phyloP scores from a whole-genome alignment of 306 rosid species.

The Corylus heterophylla region DNA sequence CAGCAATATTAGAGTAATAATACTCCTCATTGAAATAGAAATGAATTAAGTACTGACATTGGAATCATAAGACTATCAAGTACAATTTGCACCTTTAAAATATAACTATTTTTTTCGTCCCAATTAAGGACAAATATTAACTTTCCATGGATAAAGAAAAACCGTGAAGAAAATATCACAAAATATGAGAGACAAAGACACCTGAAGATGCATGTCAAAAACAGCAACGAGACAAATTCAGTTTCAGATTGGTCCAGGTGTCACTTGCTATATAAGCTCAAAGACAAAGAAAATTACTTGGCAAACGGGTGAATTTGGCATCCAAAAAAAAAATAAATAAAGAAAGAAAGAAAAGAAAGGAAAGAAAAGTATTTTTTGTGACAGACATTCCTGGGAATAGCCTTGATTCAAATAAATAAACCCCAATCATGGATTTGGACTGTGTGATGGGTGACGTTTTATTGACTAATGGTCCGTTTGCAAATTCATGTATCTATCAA shows the following conservation, averaged over 20 bases:
- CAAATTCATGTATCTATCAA: slow-evolving; percentile 31
- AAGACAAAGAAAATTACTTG: not conserved
- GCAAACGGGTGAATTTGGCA: slow-evolving; percentile 11
- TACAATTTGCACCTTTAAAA: not conserved
- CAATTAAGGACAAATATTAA: not conserved
- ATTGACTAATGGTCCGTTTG: slow-evolving; percentile 45
- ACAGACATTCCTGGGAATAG: slow-evolving; percentile 47
- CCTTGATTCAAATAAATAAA: slow-evolving; percentile 29
- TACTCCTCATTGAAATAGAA: too few relatives aligned
- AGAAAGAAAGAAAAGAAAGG: not conserved
- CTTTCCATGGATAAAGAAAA: not conserved
- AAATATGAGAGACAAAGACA: not conserved
- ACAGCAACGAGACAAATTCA: not conserved
- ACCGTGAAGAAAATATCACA: not conserved
- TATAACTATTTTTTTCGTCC: not conserved
- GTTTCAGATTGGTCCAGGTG: not conserved
- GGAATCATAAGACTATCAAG: too few relatives aligned
- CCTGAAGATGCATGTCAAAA: not conserved
- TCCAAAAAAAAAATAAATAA: not conserved
- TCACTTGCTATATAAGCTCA: not conserved
- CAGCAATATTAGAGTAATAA: too few relatives aligned
- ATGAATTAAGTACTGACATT: too few relatives aligned
- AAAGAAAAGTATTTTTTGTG: not conserved
- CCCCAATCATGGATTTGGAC: slow-evolving; percentile 29
- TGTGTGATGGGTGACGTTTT: slow-evolving; percentile 30